These are phyloP conservation scores for Fomitopsis betulina DNA, from an alignment of 1,284 basidiomycete genomes.

Conservation along the genomic window DNA sequence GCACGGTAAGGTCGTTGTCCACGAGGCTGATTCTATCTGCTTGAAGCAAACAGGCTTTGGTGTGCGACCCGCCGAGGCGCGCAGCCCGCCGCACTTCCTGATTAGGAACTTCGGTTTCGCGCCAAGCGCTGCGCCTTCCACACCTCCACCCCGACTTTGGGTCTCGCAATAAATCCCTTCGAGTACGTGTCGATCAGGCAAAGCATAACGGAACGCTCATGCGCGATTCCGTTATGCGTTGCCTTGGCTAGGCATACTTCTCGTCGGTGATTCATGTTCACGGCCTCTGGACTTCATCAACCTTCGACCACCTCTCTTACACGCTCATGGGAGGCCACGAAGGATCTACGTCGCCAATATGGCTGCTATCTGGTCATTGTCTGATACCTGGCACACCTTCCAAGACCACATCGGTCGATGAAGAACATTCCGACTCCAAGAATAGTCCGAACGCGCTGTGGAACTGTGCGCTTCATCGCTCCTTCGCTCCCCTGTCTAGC, in stretches of 20 bases:
- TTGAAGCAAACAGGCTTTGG: not conserved
- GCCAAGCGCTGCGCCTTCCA: not conserved
- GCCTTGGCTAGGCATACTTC: not conserved
- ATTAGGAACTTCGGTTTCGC: not conserved
- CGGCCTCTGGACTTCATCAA: not conserved
- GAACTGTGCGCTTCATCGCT: not conserved
- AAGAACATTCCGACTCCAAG: not conserved
- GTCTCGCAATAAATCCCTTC: not conserved
- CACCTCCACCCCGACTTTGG: too few species aligned
- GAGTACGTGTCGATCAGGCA: not conserved
- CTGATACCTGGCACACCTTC: not conserved
- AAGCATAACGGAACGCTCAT: not conserved
- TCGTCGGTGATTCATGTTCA: not conserved
- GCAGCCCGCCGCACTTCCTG: not conserved
- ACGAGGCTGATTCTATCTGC: too few species aligned
- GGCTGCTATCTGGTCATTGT: not conserved
- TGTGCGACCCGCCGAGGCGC: not conserved
- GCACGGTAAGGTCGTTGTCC: not conserved
- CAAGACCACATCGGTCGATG: not conserved
- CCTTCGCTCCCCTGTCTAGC: not conserved
- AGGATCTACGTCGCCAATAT: not conserved
- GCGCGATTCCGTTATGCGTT: not conserved
- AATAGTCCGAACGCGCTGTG: not conserved
- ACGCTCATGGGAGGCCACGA: not conserved
- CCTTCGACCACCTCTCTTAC: not conserved